Percentiles rank a stretch among this genome's conserved stretches.
phyloP scores from a whole-genome alignment of 192 early-diverging fungal species.

The Linnemannia hyalina region DNA sequence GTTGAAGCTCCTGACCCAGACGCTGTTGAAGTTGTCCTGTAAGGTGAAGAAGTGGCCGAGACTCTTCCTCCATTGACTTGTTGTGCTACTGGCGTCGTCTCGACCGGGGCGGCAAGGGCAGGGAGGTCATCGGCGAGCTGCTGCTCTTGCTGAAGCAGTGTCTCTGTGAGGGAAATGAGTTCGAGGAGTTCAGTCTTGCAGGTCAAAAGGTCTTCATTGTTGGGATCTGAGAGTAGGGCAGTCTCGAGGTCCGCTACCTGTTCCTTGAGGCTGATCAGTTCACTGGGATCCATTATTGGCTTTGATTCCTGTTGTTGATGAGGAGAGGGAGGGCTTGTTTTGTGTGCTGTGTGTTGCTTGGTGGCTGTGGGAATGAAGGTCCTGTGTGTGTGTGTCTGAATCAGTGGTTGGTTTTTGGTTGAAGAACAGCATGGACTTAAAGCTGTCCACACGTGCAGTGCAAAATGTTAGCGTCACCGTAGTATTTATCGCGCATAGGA shows the following conservation, averaged over 20 bases:
- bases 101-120: constrained; percentile 1
- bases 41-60: not conserved
- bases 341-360: not conserved
- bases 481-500: not conserved
- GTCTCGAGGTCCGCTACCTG: constrained; percentile 81
- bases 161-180: constrained; percentile 73
- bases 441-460: not conserved
- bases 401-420: not conserved
- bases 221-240: constrained; percentile 75
- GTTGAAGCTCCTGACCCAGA: constrained; percentile 1
- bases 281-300: constrained; percentile 60
- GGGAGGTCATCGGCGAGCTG: not conserved
- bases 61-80: not conserved
- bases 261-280: constrained; percentile 71
- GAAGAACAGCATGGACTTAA: not conserved
- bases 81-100: not conserved
- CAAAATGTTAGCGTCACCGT: not conserved
- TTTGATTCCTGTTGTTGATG: constrained; percentile 12
- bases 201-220: constrained; percentile 76
- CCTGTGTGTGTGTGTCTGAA: not conserved
- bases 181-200: constrained; percentile 76
- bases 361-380: no score
- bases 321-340: not conserved
- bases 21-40: not conserved
- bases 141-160: constrained; percentile 55